Conservation (phyloP, 2,329 filamentous ascomycete genomes). For the Pyricularia sp. region DNA sequence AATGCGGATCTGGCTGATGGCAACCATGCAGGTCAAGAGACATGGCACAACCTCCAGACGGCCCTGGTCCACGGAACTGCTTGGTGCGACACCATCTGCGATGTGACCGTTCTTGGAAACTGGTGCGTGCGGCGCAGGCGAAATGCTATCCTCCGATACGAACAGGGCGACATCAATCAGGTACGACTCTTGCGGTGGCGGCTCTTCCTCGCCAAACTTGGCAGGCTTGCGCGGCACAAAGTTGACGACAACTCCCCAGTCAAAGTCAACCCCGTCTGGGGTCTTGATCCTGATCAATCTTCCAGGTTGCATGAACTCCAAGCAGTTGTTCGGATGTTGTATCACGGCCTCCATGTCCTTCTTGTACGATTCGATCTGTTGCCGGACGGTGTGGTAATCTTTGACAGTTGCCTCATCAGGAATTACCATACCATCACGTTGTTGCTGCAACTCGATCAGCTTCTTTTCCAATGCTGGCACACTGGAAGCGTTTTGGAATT, state of each 20-base stretch:
- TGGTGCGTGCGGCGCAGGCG: constrained; percentile 21
- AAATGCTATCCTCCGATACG: constrained; percentile 36
- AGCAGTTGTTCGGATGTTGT: constrained; percentile 76
- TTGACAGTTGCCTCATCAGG: constrained; percentile 78
- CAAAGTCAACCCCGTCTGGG: constrained; percentile 64
- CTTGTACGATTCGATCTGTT: constrained; percentile 70
- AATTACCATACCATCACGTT: constrained; percentile 62
- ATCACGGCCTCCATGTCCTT: constrained; percentile 87
- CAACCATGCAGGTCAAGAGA: constrained; percentile 71
- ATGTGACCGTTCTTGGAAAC: constrained; percentile 30
- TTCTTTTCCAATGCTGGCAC: constrained; percentile 76
- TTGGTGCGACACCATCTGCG: constrained; percentile 51
- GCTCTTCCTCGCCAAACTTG: constrained; percentile 52
- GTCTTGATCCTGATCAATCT: constrained; percentile 78
- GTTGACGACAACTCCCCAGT: constrained; percentile 84
- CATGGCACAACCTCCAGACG: constrained; percentile 78
- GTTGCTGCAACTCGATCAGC: constrained; percentile 62
- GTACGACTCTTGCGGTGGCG: constrained; percentile 61
- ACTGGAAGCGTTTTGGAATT: constrained; percentile 91
- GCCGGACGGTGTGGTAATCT: constrained; percentile 84
- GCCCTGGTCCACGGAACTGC: constrained; percentile 47
- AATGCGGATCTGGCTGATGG: constrained; percentile 71
- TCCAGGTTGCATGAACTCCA: constrained; percentile 77
- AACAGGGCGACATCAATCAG: constrained; percentile 71
- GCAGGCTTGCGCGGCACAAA: constrained; percentile 50